Conservation (phyloP, 1,284 basidiomycete species). For the Melampsora americana region DNA sequence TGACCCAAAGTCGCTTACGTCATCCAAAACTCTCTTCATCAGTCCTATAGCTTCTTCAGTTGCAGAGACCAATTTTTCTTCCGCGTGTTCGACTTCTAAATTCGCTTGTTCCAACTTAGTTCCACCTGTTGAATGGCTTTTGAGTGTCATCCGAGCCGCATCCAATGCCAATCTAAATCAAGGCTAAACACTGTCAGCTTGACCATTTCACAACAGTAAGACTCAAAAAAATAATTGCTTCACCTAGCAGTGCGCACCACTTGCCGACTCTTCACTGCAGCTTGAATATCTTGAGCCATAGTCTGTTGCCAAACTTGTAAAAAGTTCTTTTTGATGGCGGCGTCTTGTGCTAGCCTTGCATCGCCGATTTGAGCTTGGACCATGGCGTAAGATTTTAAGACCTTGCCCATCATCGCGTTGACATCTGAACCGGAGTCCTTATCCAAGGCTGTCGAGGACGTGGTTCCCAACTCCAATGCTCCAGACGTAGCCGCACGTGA, state of each 20-base stretch:
- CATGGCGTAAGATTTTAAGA: slow-evolving; percentile 72
- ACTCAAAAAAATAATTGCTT: neutral
- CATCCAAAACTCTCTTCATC: slow-evolving; percentile 54
- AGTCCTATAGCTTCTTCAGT: slow-evolving; percentile 54
- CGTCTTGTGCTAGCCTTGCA: slow-evolving; percentile 79
- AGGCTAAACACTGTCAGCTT: slow-evolving; percentile 1
- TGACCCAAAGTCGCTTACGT: slow-evolving; percentile 37
- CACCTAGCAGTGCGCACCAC: slow-evolving; percentile 74
- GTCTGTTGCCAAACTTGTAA: slow-evolving; percentile 88
- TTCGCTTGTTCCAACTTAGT: slow-evolving; percentile 47
- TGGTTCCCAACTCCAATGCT: slow-evolving; percentile 59
- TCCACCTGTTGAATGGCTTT: slow-evolving; percentile 35
- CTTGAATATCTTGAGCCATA: slow-evolving; percentile 70
- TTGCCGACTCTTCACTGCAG: slow-evolving; percentile 84
- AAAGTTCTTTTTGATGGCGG: slow-evolving; percentile 69
- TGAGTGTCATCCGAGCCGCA: slow-evolving; percentile 65
- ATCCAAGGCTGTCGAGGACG: slow-evolving; percentile 49
- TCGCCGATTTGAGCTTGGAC: slow-evolving; percentile 85
- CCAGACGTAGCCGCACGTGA: slow-evolving; percentile 73
- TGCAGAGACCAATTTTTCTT: slow-evolving; percentile 54
- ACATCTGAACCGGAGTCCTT: slow-evolving; percentile 57
- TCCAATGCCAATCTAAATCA: slow-evolving; percentile 63
- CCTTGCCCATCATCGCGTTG: slow-evolving; percentile 70
- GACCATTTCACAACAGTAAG: neutral
- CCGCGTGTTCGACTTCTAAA: slow-evolving; percentile 52